Percentiles rank a stretch among this genome's conserved stretches.
phyloP scores from a whole-genome alignment of 1,139 yeast genomes.

The Trichomonascaceae sp. region DNA sequence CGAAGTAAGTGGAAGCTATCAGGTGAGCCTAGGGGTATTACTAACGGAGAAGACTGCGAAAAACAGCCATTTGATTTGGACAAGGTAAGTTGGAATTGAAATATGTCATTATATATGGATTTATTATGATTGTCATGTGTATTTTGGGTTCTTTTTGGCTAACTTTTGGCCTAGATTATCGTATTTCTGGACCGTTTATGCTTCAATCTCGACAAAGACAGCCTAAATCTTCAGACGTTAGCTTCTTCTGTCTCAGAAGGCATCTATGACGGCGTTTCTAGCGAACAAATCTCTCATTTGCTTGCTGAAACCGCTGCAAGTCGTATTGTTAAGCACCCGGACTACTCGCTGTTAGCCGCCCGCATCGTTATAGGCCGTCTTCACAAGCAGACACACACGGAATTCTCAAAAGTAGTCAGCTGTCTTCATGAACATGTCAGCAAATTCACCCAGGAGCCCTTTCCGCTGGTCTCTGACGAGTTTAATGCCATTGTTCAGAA shows the following conservation, averaged over 20 bases:
- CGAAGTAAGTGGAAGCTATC: background rate
- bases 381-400: constrained; percentile 71
- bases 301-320: constrained; percentile 88
- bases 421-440: constrained; percentile 62
- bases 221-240: constrained; percentile 64
- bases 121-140: background rate
- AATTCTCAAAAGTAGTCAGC: constrained; percentile 61
- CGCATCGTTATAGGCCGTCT: constrained; percentile 71
- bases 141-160: background rate
- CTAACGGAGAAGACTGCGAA: constrained; percentile 45
- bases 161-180: background rate
- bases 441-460: constrained; percentile 50
- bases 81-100: constrained; percentile 27
- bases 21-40: background rate
- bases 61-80: constrained; percentile 71
- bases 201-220: constrained; percentile 41
- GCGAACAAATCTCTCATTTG: constrained; percentile 66
- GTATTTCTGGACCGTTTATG: background rate
- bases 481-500: constrained; percentile 48
- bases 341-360: constrained; percentile 79
- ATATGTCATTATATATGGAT: background rate
- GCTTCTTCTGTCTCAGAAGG: constrained; percentile 69
- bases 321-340: constrained; percentile 86
- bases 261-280: constrained; percentile 78
- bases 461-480: constrained; percentile 65